Conservation (phyloP, 257 asterid species). For the Linderniella brevidens region DNA sequence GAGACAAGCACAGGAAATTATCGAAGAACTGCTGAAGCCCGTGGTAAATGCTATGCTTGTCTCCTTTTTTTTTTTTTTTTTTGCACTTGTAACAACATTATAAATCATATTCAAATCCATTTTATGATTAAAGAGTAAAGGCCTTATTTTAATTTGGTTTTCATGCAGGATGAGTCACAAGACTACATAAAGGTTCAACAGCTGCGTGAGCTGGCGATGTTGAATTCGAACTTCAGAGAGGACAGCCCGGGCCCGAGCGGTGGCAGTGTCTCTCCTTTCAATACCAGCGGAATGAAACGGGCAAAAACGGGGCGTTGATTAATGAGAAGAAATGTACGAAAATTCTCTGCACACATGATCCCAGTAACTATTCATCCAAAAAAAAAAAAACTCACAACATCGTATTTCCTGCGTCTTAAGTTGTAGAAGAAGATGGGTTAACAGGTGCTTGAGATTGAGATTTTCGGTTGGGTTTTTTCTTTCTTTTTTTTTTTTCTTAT, state of each 20-base stretch:
- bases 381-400: too few relatives aligned
- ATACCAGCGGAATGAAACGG: slow-evolving; percentile 84
- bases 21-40: slow-evolving; percentile 84
- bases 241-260: slow-evolving; percentile 92
- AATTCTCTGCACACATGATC: background rate
- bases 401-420: too few relatives aligned
- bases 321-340: too few relatives aligned
- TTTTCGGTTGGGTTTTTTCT: slow-evolving; percentile 16
- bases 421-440: too few relatives aligned
- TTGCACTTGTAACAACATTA: background rate
- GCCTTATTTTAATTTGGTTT: slow-evolving; percentile 12
- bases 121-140: too few relatives aligned
- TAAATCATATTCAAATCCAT: too few relatives aligned
- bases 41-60: too few relatives aligned
- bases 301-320: slow-evolving; percentile 78
- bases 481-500: slow-evolving; percentile 3
- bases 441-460: slow-evolving; percentile 14
- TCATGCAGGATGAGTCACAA: slow-evolving; percentile 74
- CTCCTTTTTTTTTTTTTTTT: too few relatives aligned
- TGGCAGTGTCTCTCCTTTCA: slow-evolving; percentile 89
- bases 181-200: slow-evolving; percentile 90
- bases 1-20: slow-evolving; percentile 82
- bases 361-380: background rate
- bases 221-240: slow-evolving; percentile 84
- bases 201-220: slow-evolving; percentile 86